phyloP scores from a whole-genome alignment of 768 basidiomycete genomes.

The Suillus paluster region DNA sequence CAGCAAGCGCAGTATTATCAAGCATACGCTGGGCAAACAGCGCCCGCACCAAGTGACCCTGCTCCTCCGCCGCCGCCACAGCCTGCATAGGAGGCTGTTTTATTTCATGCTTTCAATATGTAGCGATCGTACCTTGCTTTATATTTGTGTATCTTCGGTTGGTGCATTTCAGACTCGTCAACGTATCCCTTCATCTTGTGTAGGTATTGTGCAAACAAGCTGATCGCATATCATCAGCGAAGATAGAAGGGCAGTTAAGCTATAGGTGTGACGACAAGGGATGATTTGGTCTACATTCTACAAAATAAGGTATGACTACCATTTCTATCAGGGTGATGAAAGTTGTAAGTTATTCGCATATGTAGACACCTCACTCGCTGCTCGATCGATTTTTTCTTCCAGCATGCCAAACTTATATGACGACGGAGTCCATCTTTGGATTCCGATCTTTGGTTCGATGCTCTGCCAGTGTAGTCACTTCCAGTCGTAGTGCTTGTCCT shows the following conservation, averaged over 20 bases:
- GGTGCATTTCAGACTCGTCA: constrained; percentile 5
- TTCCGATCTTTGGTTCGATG: too few species aligned
- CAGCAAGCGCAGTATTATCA: constrained; percentile 73
- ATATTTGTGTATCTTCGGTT: constrained; percentile 35
- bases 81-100: constrained; percentile 23
- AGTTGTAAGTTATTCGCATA: background rate
- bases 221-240: background rate
- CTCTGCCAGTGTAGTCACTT: too few species aligned
- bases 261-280: background rate
- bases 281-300: background rate
- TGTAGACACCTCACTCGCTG: background rate
- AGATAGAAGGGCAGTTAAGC: background rate
- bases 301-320: background rate
- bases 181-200: background rate
- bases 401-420: background rate
- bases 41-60: constrained; percentile 33
- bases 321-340: background rate
- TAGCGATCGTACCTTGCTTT: constrained; percentile 34
- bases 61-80: constrained; percentile 27
- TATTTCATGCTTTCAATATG: constrained; percentile 15
- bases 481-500: too few species aligned
- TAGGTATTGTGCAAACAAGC: background rate
- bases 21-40: constrained; percentile 63
- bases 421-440: background rate
- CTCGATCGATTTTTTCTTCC: background rate